Evolutionary conservation across 306 rosid genomes (phyloP).

Genomic region (cucumber (Cucumis sativus)): Cucumber_9930_V3 NC_026656.2:8813001-8813500

Average conservation of each 20-base stretch:
- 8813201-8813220: too few species aligned
- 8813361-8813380: slow-evolving; percentile 36
- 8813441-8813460: too few species aligned
- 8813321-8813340: slow-evolving; percentile 32
- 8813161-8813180: too few species aligned
- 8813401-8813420: slow-evolving; percentile 21
- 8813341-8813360: slow-evolving; percentile 51
- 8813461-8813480: neutral
- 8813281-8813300: slow-evolving; percentile 41
- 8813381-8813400: slow-evolving; percentile 44
- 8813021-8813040: too few species aligned
- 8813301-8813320: slow-evolving; percentile 48
- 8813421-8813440: too few species aligned
- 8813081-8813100: too few species aligned
- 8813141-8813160: neutral
- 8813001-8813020: too few species aligned
- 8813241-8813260: slow-evolving; percentile 59
- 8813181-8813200: too few species aligned
- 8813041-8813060: too few species aligned
- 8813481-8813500: slow-evolving; percentile 41
- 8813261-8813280: slow-evolving; percentile 43
- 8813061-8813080: too few species aligned
- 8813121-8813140: neutral
- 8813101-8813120: neutral
- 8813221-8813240: neutral